Conservation (phyloP, 179 eudicot genomes). For the Heliamphora pulchella region DNA sequence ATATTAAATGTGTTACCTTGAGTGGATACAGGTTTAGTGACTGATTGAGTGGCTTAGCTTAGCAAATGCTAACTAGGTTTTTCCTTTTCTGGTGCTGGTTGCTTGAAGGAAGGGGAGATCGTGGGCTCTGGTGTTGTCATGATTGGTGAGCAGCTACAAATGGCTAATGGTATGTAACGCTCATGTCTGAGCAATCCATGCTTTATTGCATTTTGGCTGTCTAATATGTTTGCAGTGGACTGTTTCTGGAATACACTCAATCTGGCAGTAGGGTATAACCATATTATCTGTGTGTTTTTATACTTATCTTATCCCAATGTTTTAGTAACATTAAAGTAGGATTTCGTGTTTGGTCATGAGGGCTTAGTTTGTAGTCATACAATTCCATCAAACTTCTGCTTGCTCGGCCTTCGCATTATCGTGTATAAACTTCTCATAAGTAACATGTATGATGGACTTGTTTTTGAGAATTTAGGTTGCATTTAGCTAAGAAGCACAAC, state of each 20-base stretch:
- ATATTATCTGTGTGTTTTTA: not conserved
- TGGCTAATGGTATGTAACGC: conserved; percentile 37
- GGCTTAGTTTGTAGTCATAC: too few relatives aligned
- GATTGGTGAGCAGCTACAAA: conserved; percentile 45
- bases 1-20: too few relatives aligned
- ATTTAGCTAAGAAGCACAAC: not conserved
- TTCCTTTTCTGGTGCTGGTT: conserved; percentile 11
- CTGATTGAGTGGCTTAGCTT: too few relatives aligned
- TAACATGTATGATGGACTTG: not conserved
- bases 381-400: not conserved
- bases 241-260: not conserved
- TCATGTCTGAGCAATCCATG: not conserved
- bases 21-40: too few relatives aligned
- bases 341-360: too few relatives aligned
- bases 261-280: not conserved
- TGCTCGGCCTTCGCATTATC: not conserved
- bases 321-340: not conserved
- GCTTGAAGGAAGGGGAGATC: conserved; percentile 59
- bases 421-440: not conserved
- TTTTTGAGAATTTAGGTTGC: not conserved
- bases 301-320: not conserved
- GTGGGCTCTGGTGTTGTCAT: conserved; percentile 43
- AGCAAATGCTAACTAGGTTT: not conserved
- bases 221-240: not conserved
- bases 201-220: too few relatives aligned